phyloP scores from a whole-genome alignment of 345 rosid species.

The Citrus reticulata region DNA sequence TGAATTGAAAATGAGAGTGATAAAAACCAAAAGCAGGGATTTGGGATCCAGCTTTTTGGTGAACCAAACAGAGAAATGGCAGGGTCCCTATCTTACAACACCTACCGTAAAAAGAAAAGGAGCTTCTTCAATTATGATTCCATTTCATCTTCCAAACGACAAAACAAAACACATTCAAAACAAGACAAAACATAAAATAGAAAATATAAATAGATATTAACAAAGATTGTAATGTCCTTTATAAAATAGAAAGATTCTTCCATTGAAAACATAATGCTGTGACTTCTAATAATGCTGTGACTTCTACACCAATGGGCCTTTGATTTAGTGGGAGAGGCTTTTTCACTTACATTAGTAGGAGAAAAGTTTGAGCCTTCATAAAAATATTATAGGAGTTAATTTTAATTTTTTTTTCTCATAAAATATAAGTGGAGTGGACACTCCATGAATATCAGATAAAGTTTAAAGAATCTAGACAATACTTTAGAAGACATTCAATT shows the following conservation, averaged over 20 bases:
- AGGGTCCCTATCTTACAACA: not conserved
- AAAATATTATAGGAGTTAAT: too few species aligned
- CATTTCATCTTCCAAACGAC: not conserved
- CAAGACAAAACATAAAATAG: not conserved
- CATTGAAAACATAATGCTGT: not conserved
- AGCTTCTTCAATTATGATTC: not conserved
- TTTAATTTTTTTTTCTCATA: too few species aligned
- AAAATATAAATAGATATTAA: not conserved
- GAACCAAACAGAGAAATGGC: not conserved
- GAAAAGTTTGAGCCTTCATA: too few species aligned
- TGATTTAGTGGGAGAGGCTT: rapidly evolving
- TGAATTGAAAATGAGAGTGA: not conserved
- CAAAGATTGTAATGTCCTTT: not conserved
- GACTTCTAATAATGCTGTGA: too few species aligned
- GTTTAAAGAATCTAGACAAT: too few species aligned
- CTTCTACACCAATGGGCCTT: too few species aligned
- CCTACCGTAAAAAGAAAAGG: not conserved
- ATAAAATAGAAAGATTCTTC: not conserved
- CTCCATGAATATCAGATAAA: too few species aligned
- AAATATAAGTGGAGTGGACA: too few species aligned
- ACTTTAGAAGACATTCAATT: too few species aligned
- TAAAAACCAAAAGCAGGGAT: not conserved
- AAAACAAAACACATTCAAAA: not conserved
- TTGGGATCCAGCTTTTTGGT: not conserved
- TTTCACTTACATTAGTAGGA: too few species aligned